phyloP scores from a whole-genome alignment of 805 yeast species.

The Jamesozyma jinghongensis region DNA sequence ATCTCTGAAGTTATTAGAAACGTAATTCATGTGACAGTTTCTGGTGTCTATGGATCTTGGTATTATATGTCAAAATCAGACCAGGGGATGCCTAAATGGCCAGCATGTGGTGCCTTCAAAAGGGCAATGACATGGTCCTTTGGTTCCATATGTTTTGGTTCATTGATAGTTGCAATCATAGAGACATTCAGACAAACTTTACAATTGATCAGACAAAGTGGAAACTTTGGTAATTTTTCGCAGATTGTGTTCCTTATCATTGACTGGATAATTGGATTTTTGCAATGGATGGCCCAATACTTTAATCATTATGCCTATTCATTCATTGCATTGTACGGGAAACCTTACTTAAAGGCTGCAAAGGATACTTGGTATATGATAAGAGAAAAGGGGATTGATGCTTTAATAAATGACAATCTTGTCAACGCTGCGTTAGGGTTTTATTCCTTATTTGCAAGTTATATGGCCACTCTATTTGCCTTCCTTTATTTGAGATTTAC shows the following conservation, averaged over 20 bases:
- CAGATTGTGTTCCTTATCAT: constrained; percentile 45
- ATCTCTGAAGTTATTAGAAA: constrained; percentile 77
- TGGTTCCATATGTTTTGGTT: constrained; percentile 86
- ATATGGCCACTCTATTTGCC: constrained; percentile 52
- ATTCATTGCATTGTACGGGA: constrained; percentile 80
- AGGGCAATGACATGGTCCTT: constrained; percentile 79
- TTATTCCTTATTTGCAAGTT: constrained; percentile 64
- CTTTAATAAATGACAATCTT: constrained; percentile 74
- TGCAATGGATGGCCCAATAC: constrained; percentile 75
- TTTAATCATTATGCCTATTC: constrained; percentile 89
- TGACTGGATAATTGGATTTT: constrained; percentile 49
- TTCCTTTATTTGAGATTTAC: constrained; percentile 61
- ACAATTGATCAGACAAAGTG: constrained; percentile 39
- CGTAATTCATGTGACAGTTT: constrained; percentile 67
- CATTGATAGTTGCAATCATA: constrained; percentile 59
- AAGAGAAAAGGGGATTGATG: constrained; percentile 73
- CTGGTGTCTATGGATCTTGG: constrained; percentile 89
- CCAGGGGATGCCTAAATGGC: constrained; percentile 69
- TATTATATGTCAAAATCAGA: constrained; percentile 69
- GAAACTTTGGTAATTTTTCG: constrained; percentile 40
- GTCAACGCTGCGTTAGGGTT: constrained; percentile 72
- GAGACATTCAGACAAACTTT: constrained; percentile 55
- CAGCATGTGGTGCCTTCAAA: constrained; percentile 72
- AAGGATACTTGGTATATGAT: constrained; percentile 74
- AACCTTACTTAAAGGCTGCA: constrained; percentile 63